Percentiles rank a stretch among this genome's conserved stretches.
These are phyloP conservation scores for Quercus bicolor DNA, from an alignment of 306 rosid genomes.

Conservation along the genomic window DNA sequence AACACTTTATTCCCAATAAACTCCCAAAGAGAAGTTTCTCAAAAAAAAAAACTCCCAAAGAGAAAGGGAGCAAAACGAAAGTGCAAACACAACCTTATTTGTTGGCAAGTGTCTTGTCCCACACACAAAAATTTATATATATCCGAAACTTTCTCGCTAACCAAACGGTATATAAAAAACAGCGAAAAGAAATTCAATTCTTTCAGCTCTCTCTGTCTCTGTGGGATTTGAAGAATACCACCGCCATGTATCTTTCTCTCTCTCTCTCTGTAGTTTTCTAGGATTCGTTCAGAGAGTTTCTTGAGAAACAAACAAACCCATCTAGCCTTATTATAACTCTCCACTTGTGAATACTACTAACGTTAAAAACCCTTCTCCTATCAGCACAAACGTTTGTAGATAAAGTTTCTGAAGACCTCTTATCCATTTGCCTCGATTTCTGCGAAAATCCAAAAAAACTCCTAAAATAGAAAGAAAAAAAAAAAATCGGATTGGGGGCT, in stretches of 20 bases:
- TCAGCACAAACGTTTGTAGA: constrained; percentile 17
- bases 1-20: background rate
- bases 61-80: background rate
- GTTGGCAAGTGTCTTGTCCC: background rate
- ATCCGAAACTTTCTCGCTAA: constrained; percentile 1
- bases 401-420: constrained; percentile 4
- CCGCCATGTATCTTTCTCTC: background rate
- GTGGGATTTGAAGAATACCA: background rate
- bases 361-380: constrained; percentile 11
- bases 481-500: background rate
- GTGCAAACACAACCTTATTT: background rate
- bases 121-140: background rate
- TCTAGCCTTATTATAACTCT: constrained; percentile 11
- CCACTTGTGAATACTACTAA: constrained; percentile 18
- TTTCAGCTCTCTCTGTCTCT: background rate
- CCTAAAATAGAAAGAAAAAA: too few species aligned
- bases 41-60: too few species aligned
- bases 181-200: background rate
- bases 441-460: background rate
- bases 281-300: background rate
- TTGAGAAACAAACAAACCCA: constrained; percentile 24
- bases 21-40: too few species aligned
- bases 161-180: constrained; percentile 7
- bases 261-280: background rate
- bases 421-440: constrained; percentile 52